Evolutionary conservation across 106 monocot species (phyloP).

Genomic region (Dendrobium officinale): DNA sequence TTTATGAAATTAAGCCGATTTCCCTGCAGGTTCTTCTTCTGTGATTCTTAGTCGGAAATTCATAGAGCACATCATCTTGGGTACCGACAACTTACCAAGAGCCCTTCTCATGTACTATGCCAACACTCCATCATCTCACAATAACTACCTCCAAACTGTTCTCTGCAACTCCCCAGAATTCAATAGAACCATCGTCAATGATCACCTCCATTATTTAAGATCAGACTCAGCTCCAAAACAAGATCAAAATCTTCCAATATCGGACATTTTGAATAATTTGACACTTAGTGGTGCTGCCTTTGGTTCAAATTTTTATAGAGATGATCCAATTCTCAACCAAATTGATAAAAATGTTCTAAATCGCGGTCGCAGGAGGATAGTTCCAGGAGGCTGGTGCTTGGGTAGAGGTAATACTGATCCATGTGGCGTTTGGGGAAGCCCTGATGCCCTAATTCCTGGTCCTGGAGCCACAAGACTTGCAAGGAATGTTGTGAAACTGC

Average conservation of each 20-base stretch:
- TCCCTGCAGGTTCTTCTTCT: conserved; percentile 59
- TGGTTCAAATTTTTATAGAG: conserved; percentile 37
- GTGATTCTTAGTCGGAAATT: conserved; percentile 84
- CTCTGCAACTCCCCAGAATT: conserved; percentile 76
- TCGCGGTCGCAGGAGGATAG: conserved; percentile 27
- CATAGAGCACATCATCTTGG: conserved; percentile 63
- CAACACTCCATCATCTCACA: conserved; percentile 65
- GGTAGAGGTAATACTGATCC: conserved; percentile 35
- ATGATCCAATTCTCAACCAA: conserved; percentile 46
- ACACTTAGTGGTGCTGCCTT: conserved; percentile 59
- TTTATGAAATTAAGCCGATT: not conserved
- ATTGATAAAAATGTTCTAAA: conserved; percentile 61
- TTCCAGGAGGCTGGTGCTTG: conserved; percentile 87
- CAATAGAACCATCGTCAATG: conserved; percentile 60
- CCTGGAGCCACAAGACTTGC: conserved; percentile 51
- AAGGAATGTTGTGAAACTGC: conserved; percentile 33
- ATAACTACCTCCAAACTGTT: conserved; percentile 85
- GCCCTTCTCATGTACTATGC: conserved; percentile 77
- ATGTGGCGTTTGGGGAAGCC: conserved; percentile 51
- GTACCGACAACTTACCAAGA: conserved; percentile 86
- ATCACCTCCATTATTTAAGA: conserved; percentile 48
- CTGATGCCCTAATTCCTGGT: conserved; percentile 61
- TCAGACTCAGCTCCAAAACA: conserved; percentile 18
- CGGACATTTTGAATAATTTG: conserved; percentile 39
- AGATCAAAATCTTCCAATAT: conserved; percentile 11